These are phyloP conservation scores for Corymbia citriodora DNA, from an alignment of 441 rosid genomes.

Conservation along the genomic window DNA sequence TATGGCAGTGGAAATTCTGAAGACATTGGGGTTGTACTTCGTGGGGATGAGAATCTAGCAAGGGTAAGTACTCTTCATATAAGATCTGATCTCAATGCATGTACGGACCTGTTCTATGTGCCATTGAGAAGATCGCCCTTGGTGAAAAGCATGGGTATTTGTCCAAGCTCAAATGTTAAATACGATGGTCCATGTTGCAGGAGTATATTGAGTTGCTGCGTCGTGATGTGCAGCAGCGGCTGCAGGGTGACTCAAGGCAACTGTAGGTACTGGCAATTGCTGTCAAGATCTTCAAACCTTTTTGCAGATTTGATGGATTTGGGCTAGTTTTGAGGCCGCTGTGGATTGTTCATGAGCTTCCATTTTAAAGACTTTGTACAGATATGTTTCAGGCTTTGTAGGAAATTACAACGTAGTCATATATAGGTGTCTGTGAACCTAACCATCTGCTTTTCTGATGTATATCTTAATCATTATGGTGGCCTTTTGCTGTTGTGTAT, in stretches of 20 bases:
- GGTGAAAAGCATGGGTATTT: not conserved
- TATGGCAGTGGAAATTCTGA: constrained; percentile 24
- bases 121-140: not conserved
- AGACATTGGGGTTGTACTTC: constrained; percentile 42
- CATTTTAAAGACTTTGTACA: not conserved
- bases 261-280: not conserved
- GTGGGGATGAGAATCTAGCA: constrained; percentile 49
- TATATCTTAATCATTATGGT: not conserved
- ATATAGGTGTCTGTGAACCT: not conserved
- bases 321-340: not conserved
- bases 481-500: not conserved
- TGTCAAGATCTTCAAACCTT: not conserved
- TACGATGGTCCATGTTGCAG: not conserved
- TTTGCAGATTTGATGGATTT: not conserved
- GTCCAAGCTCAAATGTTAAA: not conserved
- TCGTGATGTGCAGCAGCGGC: not conserved
- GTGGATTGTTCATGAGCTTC: not conserved
- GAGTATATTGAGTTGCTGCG: not conserved
- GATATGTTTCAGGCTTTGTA: not conserved
- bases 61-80: constrained; percentile 30
- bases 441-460: not conserved
- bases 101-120: not conserved
- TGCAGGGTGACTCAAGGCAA: not conserved
- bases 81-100: not conserved
- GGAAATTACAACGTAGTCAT: not conserved